Conservation (phyloP, 2,329 filamentous ascomycete genomes). For the Pyrenophora graminea region DNA sequence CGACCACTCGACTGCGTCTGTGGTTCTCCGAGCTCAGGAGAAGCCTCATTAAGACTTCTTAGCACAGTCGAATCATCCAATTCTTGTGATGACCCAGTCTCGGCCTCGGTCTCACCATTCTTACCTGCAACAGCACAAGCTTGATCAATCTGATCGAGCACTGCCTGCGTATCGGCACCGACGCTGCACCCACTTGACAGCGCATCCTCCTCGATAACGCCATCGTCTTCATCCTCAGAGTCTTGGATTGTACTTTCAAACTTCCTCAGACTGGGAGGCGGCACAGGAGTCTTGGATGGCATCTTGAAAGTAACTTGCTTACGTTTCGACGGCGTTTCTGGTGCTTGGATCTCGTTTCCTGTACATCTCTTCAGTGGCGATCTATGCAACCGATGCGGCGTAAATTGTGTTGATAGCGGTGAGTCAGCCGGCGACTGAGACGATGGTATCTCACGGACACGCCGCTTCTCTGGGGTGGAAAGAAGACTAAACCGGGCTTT, state of each 20-base stretch:
- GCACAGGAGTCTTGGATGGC: conserved; percentile 10
- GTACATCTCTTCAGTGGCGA: conserved; percentile 23
- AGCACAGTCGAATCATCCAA: neutral
- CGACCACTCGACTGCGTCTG: neutral
- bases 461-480: conserved; percentile 40
- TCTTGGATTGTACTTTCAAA: conserved; percentile 40
- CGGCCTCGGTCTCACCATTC: neutral
- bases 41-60: conserved; percentile 7
- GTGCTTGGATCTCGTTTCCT: conserved; percentile 6
- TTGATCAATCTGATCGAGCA: conserved; percentile 32
- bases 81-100: conserved; percentile 15
- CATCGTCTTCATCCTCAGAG: conserved; percentile 41
- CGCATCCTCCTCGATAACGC: conserved; percentile 26
- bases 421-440: conserved; percentile 44
- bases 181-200: conserved; percentile 4
- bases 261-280: conserved; percentile 24
- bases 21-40: conserved; percentile 28
- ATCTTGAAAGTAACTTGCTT: conserved; percentile 37
- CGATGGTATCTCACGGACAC: conserved; percentile 38
- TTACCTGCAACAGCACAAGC: conserved; percentile 25
- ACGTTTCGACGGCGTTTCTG: conserved; percentile 37
- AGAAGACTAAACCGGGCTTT: conserved; percentile 35
- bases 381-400: conserved; percentile 23
- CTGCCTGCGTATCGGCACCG: conserved; percentile 33
- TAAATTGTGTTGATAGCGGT: conserved; percentile 32